Base-by-base conservation (phyloP, 169 alveolate species). In the Cryptosporidium felis region DNA sequence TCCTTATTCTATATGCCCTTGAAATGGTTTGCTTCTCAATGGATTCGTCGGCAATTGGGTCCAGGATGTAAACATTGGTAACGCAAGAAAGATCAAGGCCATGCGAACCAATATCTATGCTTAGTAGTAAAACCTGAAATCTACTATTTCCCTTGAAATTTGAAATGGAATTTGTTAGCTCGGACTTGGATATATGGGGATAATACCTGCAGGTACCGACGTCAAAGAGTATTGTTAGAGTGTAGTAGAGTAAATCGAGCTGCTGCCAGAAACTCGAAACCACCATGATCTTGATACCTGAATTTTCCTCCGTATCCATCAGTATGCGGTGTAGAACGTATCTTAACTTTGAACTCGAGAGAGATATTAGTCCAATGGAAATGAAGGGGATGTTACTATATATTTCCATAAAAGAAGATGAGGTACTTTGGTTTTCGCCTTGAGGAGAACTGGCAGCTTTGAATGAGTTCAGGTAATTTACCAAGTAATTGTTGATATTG, bases 241-340 rank as follows among this genome's bases (percentile, higher is more conserved):
- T 67, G 51, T 67, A 49, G 30, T 49, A 67, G 28, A 67, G 5
- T 34, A 67, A 67, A 14, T 67, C 82, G 41, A 67, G 38, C 38
- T 67, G 82, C 38, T 67, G 82, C 82, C 82, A 67, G 26, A 67
- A 67, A 49, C 65, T 67, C 0, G 82, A 67, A 18, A 67, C 82
- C n/a, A 67, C 18, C 82, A 67, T 67, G 8, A 67, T 67, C 28
- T 67, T 67, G 16, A 32, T 34, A 4, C 38, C 51, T 23, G 65
- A 47, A 67, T 67, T 49, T 8, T 46, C 51, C 14, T 67, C 38
- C 3, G 51, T 12, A 67, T 67, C 51, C 36, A 32, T 67, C 8
- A 67, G 26, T 2, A 67, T 67, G 16, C 82, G 38, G 26, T 67
- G 82, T 3, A 67, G 21, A 8, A 67, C 30, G 32, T 67, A 67